These are phyloP conservation scores for Porpolomopsis calyptriformis DNA, from an alignment of 768 basidiomycete species.

Conservation along the genomic window DNA sequence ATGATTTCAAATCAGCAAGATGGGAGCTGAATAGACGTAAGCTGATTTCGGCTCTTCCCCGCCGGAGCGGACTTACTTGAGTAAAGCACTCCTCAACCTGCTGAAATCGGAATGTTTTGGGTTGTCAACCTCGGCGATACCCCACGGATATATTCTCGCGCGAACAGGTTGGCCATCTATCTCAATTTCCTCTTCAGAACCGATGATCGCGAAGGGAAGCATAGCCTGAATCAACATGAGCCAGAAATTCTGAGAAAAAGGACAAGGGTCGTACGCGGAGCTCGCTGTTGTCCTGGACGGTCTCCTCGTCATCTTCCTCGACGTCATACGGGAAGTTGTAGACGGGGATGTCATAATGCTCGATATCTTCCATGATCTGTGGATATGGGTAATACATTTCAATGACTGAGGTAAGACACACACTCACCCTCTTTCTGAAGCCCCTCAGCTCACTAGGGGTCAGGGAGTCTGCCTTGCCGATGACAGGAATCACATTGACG, in stretches of 20 bases:
- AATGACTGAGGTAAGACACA: neutral
- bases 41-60: neutral
- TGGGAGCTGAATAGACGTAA: constrained; percentile 55
- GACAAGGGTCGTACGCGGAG: constrained; percentile 50
- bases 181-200: constrained; percentile 94
- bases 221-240: constrained; percentile 47
- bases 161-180: constrained; percentile 86
- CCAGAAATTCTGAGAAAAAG: constrained; percentile 6
- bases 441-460: constrained; percentile 87
- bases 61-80: constrained; percentile 50
- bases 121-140: constrained; percentile 96
- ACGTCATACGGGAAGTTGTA: constrained; percentile 99
- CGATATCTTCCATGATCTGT: constrained; percentile 99
- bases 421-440: constrained; percentile 84
- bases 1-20: constrained; percentile 84
- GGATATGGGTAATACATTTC: constrained; percentile 1
- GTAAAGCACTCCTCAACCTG: constrained; percentile 78
- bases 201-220: constrained; percentile 94
- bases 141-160: constrained; percentile 96
- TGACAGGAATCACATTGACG: constrained; percentile 97
- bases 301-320: constrained; percentile 98
- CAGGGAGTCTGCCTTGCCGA: constrained; percentile 92
- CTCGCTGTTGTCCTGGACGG: constrained; percentile 94
- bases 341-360: constrained; percentile 94
- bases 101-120: constrained; percentile 99